Conservation (phyloP, 192 early-diverging fungal genomes). For the Coemansia sp. region DNA sequence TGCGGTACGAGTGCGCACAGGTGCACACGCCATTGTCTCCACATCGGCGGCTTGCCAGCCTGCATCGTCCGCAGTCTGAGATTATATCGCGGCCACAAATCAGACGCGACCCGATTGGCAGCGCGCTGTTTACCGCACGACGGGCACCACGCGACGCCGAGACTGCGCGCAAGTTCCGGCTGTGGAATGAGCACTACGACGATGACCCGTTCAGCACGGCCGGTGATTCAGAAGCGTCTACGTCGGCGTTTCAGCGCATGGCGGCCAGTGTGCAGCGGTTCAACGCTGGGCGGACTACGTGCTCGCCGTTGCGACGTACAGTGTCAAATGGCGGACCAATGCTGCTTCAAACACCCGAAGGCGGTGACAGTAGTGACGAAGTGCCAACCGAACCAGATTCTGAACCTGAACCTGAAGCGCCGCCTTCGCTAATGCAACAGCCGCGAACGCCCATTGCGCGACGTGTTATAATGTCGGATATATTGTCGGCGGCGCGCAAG, state of each 20-base stretch:
- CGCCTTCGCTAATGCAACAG: neutral
- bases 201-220: neutral
- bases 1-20: conserved; percentile 28
- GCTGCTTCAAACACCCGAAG: neutral
- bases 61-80: conserved; percentile 8
- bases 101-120: neutral
- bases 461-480: neutral
- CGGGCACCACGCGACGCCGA: conserved; percentile 13
- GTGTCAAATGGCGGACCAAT: conserved; percentile 14
- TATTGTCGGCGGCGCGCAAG: conserved; percentile 20
- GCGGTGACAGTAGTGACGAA: conserved; percentile 16
- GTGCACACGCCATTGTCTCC: neutral
- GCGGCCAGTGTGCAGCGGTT: conserved; percentile 1
- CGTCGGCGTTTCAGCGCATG: conserved; percentile 8
- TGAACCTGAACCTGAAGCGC: conserved; percentile 13
- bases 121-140: neutral
- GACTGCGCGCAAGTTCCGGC: conserved; percentile 25
- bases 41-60: conserved; percentile 9
- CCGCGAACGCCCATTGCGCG: neutral
- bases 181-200: conserved; percentile 38
- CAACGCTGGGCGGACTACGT: neutral
- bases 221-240: neutral
- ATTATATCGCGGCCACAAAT: conserved; percentile 3
- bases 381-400: conserved; percentile 37
- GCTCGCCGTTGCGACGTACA: conserved; percentile 41